Conservation (phyloP, 2,329 filamentous ascomycete genomes). For the Ceratocystis colombiana region DNA sequence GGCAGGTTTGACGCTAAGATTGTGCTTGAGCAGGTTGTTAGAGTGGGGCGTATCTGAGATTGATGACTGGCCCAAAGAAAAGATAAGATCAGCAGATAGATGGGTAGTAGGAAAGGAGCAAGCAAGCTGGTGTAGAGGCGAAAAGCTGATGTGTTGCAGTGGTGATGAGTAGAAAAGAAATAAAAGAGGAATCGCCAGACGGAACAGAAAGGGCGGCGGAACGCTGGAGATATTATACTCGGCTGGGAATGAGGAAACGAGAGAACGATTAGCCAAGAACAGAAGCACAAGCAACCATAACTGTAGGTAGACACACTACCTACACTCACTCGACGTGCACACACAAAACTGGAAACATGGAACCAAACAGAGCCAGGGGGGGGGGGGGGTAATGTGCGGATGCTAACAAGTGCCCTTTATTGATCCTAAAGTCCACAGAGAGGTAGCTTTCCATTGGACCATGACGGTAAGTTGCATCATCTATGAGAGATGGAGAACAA, state of each 20-base stretch:
- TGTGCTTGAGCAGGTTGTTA: background rate
- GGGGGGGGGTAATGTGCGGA: background rate
- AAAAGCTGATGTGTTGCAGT: background rate
- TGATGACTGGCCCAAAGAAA: background rate
- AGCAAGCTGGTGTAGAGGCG: background rate
- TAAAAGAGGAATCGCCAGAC: background rate
- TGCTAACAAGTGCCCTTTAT: background rate
- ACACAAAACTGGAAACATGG: slow-evolving; percentile 8
- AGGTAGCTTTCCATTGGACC: slow-evolving; percentile 92
- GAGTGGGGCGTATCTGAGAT: slow-evolving; percentile 1
- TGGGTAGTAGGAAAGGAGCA: background rate
- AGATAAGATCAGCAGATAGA: background rate
- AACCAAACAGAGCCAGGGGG: background rate
- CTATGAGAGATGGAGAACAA: background rate
- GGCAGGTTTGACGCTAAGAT: background rate
- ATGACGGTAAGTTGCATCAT: slow-evolving; percentile 52
- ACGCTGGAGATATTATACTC: slow-evolving; percentile 11
- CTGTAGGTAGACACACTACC: no score
- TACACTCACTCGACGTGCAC: no score
- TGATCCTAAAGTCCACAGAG: slow-evolving; percentile 59
- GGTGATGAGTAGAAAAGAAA: background rate
- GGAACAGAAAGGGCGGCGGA: background rate
- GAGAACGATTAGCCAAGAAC: no score
- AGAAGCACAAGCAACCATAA: no score
- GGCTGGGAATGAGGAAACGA: background rate